Evolutionary conservation across 1,284 basidiomycete species (phyloP).

Genomic region (Earliella scabrosa): DNA sequence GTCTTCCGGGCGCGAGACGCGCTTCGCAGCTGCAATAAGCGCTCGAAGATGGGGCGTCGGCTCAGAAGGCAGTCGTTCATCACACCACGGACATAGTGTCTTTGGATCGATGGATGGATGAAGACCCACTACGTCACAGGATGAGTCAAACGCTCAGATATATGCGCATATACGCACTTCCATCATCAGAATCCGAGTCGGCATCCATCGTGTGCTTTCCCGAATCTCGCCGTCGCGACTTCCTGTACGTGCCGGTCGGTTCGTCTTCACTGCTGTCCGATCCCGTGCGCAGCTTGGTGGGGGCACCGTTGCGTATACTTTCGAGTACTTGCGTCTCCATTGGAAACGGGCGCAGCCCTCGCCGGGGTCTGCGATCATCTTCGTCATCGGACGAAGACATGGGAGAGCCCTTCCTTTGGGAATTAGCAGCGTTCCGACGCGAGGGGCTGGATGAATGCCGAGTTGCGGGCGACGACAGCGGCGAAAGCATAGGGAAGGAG

Average conservation of each 20-base stretch:
- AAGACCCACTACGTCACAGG: constrained; percentile 43
- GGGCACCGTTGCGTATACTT: constrained; percentile 35
- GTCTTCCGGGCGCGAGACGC: constrained; percentile 59
- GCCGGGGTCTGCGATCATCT: constrained; percentile 16
- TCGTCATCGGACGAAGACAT: constrained; percentile 17
- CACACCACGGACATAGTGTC: constrained; percentile 79
- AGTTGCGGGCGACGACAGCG: constrained; percentile 18
- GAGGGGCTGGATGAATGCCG: constrained; percentile 6
- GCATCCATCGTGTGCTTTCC: constrained; percentile 18
- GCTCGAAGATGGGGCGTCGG: constrained; percentile 63
- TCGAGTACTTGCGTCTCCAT: constrained; percentile 51
- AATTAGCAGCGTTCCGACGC: background rate
- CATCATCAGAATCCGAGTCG: constrained; percentile 26
- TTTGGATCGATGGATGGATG: constrained; percentile 57
- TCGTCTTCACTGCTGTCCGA: constrained; percentile 32
- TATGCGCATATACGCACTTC: constrained; percentile 27
- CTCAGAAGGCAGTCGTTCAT: constrained; percentile 61
- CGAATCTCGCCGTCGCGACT: constrained; percentile 27
- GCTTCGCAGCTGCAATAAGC: constrained; percentile 54
- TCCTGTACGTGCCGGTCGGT: constrained; percentile 29
- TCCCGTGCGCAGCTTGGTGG: constrained; percentile 37
- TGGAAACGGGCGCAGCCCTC: constrained; percentile 48
- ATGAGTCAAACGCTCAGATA: background rate
- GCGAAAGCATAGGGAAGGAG: constrained; percentile 18
- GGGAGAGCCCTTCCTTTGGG: constrained; percentile 5